Percentiles rank a stretch among this genome's conserved stretches.
Evolutionary conservation across 129 eudicot species (phyloP).

Genomic region (Cynara cardunculus): DNA sequence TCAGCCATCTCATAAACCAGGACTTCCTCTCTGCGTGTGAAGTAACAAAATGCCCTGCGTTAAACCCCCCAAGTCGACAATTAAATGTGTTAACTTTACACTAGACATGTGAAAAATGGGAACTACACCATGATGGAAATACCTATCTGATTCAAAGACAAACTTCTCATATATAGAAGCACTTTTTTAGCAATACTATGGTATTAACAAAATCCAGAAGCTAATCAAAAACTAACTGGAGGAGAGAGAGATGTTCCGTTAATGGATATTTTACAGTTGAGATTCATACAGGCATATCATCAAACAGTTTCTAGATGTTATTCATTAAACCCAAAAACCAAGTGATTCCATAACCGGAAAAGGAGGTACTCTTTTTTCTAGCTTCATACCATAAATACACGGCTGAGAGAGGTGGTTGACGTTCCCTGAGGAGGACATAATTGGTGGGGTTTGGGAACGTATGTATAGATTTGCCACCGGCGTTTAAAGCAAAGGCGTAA

Average conservation of each 20-base stretch:
- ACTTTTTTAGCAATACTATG: neutral
- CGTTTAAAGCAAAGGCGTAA: conserved; percentile 38
- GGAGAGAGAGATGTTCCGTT: neutral
- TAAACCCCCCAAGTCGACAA: conserved; percentile 12
- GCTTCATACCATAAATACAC: conserved; percentile 56
- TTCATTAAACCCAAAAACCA: neutral
- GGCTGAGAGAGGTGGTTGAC: conserved; percentile 66
- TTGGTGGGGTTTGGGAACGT: conserved; percentile 23
- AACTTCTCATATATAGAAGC: neutral
- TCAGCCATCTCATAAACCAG: conserved; percentile 88
- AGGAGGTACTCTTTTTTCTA: neutral
- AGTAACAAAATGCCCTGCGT: conserved; percentile 60
- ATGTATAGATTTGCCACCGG: conserved; percentile 47
- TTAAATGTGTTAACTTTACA: neutral
- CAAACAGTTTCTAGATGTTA: conserved; percentile 20
- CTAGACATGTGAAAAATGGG: neutral
- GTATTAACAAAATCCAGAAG: conserved; percentile 1
- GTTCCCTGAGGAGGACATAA: conserved; percentile 71
- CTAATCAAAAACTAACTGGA: neutral
- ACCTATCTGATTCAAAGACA: neutral
- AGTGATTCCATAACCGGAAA: neutral
- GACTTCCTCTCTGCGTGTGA: conserved; percentile 69
- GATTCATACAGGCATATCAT: conserved; percentile 11
- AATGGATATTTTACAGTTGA: neutral
- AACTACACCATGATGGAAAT: neutral